Base-by-base conservation (phyloP, 768 basidiomycete genomes). In the Coprinopsis sp. region DNA sequence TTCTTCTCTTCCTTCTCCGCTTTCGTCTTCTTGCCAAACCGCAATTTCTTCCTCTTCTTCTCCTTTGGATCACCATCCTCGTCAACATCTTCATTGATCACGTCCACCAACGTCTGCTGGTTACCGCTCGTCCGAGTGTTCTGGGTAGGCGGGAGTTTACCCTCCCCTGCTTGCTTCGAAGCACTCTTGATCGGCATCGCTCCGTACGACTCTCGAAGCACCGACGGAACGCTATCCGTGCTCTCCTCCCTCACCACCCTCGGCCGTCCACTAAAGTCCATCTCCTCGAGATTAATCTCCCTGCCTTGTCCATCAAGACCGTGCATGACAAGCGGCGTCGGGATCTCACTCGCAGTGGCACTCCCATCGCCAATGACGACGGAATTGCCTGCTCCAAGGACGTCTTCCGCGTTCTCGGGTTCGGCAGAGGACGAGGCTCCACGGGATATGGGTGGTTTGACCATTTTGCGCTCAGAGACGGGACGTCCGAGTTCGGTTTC, bases 401-500 rank as follows among this genome's bases (percentile, higher is more conserved):
- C n/a, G n/a, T n/a, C n/a, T n/a, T n/a, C n/a, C n/a, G n/a, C n/a
- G n/a, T n/a, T n/a, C n/a, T n/a, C n/a, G n/a, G n/a, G n/a, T n/a
- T n/a, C n/a, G n/a, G n/a, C n/a, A n/a, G n/a, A n/a, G n/a, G n/a
- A n/a, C n/a, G n/a, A n/a, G n/a, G n/a, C n/a, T n/a, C n/a, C n/a
- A n/a, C n/a, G n/a, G n/a, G n/a, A n/a, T n/a, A n/a, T n/a, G n/a
- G n/a, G n/a, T n/a, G n/a, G n/a, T n/a, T 76, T 68, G 18, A 91
- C 59, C 16, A 77, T 67, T 53, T 81, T 80, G 68, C 82, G 84
- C 69, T 96, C 87, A 24, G 74, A 77, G 23, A 68, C 66, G 0
- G 88, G 84, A 33, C 87, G 76, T 39, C 79, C 77, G 3, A 97
- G 76, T 64, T 93, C 91, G 21, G 72, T 73, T 64, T 99, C 96